phyloP scores from a whole-genome alignment of 352 stramenopile species.

The Phytophthora citrophthora region DNA sequence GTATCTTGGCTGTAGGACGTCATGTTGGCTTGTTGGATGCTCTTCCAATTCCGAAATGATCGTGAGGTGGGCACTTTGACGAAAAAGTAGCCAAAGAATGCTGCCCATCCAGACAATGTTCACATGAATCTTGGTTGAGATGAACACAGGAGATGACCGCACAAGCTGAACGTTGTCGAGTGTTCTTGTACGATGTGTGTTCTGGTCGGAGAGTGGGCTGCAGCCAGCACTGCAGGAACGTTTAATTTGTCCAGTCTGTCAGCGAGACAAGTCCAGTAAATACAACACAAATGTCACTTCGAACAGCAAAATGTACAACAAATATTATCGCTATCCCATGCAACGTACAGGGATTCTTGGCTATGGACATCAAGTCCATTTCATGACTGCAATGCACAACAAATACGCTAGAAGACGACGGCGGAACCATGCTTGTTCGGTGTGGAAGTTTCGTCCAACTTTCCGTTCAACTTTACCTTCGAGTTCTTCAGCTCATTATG shows the following conservation, averaged over 20 bases:
- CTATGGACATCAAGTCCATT: conserved; percentile 16
- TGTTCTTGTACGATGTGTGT: too few species aligned
- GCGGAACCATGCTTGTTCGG: conserved; percentile 6
- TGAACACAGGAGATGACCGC: too few species aligned
- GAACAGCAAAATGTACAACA: conserved; percentile 29
- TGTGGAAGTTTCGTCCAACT: conserved; percentile 5
- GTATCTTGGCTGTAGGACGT: conserved; percentile 12
- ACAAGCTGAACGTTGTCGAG: too few species aligned
- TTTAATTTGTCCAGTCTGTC: background rate
- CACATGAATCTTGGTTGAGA: too few species aligned
- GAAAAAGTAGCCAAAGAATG: conserved; percentile 34
- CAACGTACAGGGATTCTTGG: conserved; percentile 2
- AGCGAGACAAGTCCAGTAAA: background rate
- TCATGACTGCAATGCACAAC: conserved; percentile 16
- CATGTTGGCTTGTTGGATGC: conserved; percentile 4
- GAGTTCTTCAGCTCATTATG: conserved; percentile 17
- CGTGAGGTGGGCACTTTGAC: background rate
- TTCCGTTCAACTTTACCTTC: conserved; percentile 5
- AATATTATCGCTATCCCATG: conserved; percentile 21
- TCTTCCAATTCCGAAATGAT: conserved; percentile 14
- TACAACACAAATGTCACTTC: background rate
- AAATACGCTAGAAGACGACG: conserved; percentile 11
- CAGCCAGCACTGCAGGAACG: too few species aligned
- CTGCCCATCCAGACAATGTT: conserved; percentile 1
- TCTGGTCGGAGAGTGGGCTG: too few species aligned